phyloP scores from a whole-genome alignment of 495 filamentous ascomycete genomes.

The Cercophora samala region DNA sequence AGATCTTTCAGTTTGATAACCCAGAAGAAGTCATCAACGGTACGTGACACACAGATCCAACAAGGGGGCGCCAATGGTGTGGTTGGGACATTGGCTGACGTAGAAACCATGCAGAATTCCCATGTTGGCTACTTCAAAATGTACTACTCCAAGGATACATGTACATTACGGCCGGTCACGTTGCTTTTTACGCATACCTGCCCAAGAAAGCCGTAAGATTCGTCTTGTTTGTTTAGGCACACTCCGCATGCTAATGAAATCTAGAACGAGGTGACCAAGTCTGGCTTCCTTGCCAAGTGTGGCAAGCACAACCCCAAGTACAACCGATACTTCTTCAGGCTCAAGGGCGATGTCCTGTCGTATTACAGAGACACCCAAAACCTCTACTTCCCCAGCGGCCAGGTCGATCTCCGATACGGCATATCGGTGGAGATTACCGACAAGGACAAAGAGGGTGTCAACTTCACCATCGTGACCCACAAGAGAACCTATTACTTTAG shows the following conservation, averaged over 20 bases:
- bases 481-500: constrained; percentile 82
- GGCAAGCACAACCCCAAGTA: constrained; percentile 87
- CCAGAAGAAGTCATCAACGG: constrained; percentile 82
- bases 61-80: not conserved
- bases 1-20: constrained; percentile 83
- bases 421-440: constrained; percentile 74
- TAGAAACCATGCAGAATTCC: constrained; percentile 64
- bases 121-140: constrained; percentile 90
- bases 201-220: constrained; percentile 76
- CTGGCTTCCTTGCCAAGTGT: constrained; percentile 84
- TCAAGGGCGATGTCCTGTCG: constrained; percentile 93
- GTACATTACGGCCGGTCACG: constrained; percentile 91
- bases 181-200: constrained; percentile 96
- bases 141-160: constrained; percentile 92
- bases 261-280: constrained; percentile 74
- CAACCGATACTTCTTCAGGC: constrained; percentile 92
- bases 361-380: constrained; percentile 84
- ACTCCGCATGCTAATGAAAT: constrained; percentile 21
- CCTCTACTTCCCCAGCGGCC: constrained; percentile 86
- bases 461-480: constrained; percentile 79
- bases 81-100: constrained; percentile 6
- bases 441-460: constrained; percentile 70
- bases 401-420: constrained; percentile 88
- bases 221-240: not conserved
- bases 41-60: constrained; percentile 28